Evolutionary conservation across 768 basidiomycete genomes (phyloP), one percentile per base, ranked within the genome.

Genomic region (Boletus reticuloceps): DNA sequence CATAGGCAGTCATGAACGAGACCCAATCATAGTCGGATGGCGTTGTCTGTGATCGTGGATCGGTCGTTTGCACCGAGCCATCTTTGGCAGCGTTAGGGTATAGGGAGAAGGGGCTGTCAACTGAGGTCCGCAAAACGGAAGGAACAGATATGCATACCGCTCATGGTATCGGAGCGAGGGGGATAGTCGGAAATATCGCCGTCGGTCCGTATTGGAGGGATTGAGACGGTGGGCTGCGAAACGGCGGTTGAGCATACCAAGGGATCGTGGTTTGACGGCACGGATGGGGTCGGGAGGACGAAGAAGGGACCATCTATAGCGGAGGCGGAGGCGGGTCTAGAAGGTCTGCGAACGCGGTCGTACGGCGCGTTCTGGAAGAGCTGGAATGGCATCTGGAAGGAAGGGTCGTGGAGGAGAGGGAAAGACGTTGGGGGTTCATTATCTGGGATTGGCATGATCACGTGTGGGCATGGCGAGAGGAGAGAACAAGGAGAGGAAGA

Each of bases 1-100:
- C 82, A 68, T 94, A 94, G 1, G 88, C 84, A n/a, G 76, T 71
- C 58, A 89, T 83, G 68, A 93, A 94, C 0, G 82, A 81, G 17
- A 79, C 76, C 91, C 91, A 94, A 65, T 91, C 87, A 58, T 76
- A 75, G 45, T 76, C 74, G 19, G 65, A 65, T 41, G 66, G 63
- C 19, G 53, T 43, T 2, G 46, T 25, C 42, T 67, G 65, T 37
- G 60, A 62, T 58, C 58, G 46, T 12, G 52, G 39, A 54, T 68
- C 62, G 25, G 61, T 43, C 12, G 46, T 44, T 44, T 51, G 47
- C 27, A 37, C 32, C 1, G 54, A 44, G 29, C 45, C 54, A 39
- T 66, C 67, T 66, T 56, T 40, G 47, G 25, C 12, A 42, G 45
- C 9, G 50, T 40, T 16, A 58, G 65, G 65, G 63, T 38, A 61